phyloP scores from a whole-genome alignment of 148 eudicot species.

The Mesembryanthemum crystallinum region DNA sequence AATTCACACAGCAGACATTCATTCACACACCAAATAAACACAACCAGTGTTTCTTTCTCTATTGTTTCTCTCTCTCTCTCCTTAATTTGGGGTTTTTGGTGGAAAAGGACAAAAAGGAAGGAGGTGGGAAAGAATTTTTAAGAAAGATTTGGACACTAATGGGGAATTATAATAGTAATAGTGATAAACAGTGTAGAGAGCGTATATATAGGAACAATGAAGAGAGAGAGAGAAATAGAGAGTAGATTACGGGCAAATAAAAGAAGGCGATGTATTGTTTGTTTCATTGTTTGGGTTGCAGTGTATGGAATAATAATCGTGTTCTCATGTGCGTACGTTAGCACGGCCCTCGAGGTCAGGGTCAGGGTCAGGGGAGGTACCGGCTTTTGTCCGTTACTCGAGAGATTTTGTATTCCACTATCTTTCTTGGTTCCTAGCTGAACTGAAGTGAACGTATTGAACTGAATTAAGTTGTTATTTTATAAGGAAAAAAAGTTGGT shows the following conservation, averaged over 20 bases:
- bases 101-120: conserved; percentile 2
- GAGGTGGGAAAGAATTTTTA: background rate
- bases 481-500: no score
- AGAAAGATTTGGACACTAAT: conserved; percentile 4
- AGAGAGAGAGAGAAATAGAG: background rate
- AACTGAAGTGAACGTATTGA: no score
- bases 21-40: background rate
- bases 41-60: background rate
- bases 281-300: background rate
- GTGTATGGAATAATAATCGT: background rate
- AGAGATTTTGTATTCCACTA: conserved; percentile 14
- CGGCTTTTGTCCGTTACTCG: conserved; percentile 32
- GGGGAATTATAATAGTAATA: background rate
- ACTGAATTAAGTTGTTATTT: no score
- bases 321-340: conserved; percentile 25
- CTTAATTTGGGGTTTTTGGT: background rate
- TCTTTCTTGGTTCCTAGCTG: no score
- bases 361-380: no score
- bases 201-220: background rate
- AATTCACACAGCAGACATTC: background rate
- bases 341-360: conserved; percentile 22
- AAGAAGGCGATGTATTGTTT: background rate
- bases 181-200: background rate
- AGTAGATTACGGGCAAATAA: conserved; percentile 22
- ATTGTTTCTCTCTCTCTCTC: background rate